Conservation (phyloP, 345 rosid genomes). For the Eucalyptus paniculata region DNA sequence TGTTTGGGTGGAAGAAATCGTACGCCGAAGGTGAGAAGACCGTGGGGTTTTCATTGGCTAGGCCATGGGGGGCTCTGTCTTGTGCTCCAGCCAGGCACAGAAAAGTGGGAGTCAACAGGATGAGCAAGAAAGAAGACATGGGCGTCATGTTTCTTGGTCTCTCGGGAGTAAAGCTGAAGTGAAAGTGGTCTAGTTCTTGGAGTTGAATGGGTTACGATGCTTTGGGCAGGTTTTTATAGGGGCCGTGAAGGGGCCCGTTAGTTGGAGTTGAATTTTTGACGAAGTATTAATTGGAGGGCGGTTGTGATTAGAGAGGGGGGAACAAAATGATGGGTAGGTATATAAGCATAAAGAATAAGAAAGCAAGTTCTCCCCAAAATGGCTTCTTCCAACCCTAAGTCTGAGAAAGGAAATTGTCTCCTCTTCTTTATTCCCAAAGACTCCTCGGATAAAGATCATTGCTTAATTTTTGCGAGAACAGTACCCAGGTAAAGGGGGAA, state of each 20-base stretch:
- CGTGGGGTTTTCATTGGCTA: slow-evolving; percentile 44
- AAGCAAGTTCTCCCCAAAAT: background rate
- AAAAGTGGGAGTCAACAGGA: slow-evolving; percentile 16
- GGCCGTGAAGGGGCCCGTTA: slow-evolving; percentile 22
- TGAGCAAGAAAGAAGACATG: slow-evolving; percentile 11
- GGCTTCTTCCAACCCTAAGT: background rate
- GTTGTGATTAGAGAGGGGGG: slow-evolving; percentile 12
- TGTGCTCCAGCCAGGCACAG: slow-evolving; percentile 30
- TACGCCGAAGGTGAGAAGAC: slow-evolving; percentile 79
- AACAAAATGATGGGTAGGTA: slow-evolving; percentile 38
- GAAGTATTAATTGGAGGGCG: background rate
- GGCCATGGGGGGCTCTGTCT: slow-evolving; percentile 89
- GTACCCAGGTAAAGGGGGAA: background rate
- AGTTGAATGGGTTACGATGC: background rate
- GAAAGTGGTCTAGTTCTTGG: background rate
- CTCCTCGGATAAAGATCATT: background rate
- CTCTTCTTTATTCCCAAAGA: background rate
- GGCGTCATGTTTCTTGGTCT: slow-evolving; percentile 16
- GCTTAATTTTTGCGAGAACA: background rate
- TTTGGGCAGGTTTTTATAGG: slow-evolving; percentile 38
- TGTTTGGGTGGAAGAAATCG: slow-evolving; percentile 72
- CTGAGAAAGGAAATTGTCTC: background rate
- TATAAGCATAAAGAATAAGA: background rate
- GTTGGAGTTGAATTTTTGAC: slow-evolving; percentile 29
- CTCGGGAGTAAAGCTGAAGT: slow-evolving; percentile 2